Percentiles rank a stretch among this genome's conserved stretches.
phyloP scores from a whole-genome alignment of 2,329 filamentous ascomycete species.

The Xylaria sp. region DNA sequence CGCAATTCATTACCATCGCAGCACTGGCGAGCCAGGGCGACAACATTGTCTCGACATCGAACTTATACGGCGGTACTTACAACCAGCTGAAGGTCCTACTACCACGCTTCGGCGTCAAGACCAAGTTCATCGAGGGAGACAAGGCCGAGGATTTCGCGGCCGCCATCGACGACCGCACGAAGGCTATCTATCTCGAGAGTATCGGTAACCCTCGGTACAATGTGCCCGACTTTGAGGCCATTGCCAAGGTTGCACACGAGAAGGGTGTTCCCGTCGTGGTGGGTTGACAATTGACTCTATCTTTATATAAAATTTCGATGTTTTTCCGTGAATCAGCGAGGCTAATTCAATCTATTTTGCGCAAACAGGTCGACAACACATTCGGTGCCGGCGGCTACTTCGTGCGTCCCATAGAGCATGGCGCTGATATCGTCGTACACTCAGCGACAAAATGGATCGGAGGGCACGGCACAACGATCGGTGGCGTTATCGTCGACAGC shows the following conservation, averaged over 20 bases:
- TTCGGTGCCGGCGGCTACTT: slow-evolving; percentile 95
- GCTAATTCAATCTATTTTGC: slow-evolving; percentile 9
- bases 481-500: slow-evolving; percentile 84
- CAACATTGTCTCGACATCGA: slow-evolving; percentile 91
- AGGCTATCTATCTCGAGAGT: slow-evolving; percentile 90
- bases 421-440: slow-evolving; percentile 93
- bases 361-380: slow-evolving; percentile 82
- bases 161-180: slow-evolving; percentile 91
- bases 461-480: slow-evolving; percentile 92
- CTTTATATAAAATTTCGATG: not conserved
- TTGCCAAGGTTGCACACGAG: slow-evolving; percentile 79
- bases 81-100: slow-evolving; percentile 96
- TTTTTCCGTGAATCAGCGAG: not conserved
- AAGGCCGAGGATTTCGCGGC: slow-evolving; percentile 80
- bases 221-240: slow-evolving; percentile 88
- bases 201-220: slow-evolving; percentile 97
- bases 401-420: slow-evolving; percentile 85
- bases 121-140: slow-evolving; percentile 88
- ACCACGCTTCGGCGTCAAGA: slow-evolving; percentile 84
- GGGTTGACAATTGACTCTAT: slow-evolving; percentile 43
- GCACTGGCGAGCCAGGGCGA: slow-evolving; percentile 88
- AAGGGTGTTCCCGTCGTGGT: slow-evolving; percentile 73
- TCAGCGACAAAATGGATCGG: slow-evolving; percentile 98
- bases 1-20: slow-evolving; percentile 89
- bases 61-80: slow-evolving; percentile 94